These are phyloP conservation scores for Kernera saxatilis DNA, from an alignment of 345 rosid species.

Conservation along the genomic window DNA sequence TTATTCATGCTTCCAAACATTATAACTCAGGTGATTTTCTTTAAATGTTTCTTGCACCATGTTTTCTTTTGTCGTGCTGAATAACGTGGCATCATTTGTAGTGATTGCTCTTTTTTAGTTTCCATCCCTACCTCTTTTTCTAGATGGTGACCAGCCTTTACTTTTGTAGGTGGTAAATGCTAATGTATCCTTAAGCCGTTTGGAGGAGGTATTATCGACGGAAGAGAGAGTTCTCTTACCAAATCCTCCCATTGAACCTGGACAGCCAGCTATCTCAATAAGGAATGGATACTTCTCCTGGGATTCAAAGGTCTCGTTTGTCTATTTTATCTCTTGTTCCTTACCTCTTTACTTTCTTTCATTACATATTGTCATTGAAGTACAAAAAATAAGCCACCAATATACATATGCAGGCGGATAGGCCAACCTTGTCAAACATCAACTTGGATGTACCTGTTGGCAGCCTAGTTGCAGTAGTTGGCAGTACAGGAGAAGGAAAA, in stretches of 20 bases:
- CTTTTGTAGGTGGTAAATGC: constrained; percentile 74
- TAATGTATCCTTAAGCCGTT: constrained; percentile 84
- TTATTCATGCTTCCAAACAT: constrained; percentile 92
- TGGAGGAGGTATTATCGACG: constrained; percentile 84
- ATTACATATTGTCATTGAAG: not conserved
- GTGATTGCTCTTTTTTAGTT: not conserved
- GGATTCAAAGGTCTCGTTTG: constrained; percentile 74
- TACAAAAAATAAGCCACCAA: not conserved
- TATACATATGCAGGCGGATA: constrained; percentile 62
- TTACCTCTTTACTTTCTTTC: constrained; percentile 16
- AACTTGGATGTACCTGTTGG: constrained; percentile 84
- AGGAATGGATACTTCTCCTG: constrained; percentile 88
- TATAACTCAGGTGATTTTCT: constrained; percentile 74
- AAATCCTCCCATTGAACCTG: constrained; percentile 75
- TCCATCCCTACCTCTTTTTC: not conserved
- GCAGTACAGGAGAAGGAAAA: constrained; percentile 98
- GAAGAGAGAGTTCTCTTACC: constrained; percentile 94
- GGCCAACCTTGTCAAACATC: constrained; percentile 76
- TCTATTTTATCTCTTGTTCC: not conserved
- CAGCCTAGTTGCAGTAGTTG: constrained; percentile 93
- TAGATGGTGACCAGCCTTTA: constrained; percentile 21
- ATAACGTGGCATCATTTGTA: not conserved
- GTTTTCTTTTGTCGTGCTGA: not conserved
- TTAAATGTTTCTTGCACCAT: not conserved
- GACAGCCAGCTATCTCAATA: constrained; percentile 70